A percentile compares a stretch with the other conserved stretches of the same genome.
phyloP scores from a whole-genome alignment of 2,329 filamentous ascomycete genomes.

The Xylariaceae sp. region DNA sequence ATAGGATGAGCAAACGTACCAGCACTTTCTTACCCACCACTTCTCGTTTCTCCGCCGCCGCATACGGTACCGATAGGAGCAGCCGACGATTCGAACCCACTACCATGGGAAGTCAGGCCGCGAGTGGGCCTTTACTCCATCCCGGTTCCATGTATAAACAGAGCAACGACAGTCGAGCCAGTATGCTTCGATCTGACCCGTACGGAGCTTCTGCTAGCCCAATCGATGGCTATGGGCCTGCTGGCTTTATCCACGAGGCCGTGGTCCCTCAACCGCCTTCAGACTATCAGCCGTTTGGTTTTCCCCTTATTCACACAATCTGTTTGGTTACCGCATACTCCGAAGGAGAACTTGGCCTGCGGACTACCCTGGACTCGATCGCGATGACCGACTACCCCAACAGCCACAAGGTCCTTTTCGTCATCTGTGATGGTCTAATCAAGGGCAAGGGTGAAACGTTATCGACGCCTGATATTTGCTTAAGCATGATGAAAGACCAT shows the following conservation, averaged over 20 bases:
- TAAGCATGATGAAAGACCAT: conserved; percentile 94
- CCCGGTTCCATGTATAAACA: conserved; percentile 70
- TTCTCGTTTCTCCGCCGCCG: conserved; percentile 88
- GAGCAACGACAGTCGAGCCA: conserved; percentile 58
- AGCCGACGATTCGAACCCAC: conserved; percentile 60
- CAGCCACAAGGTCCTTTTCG: conserved; percentile 94
- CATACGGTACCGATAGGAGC: conserved; percentile 70
- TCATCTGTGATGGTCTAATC: conserved; percentile 96
- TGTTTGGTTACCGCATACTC: conserved; percentile 97
- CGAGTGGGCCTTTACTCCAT: conserved; percentile 67
- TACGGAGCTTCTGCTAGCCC: conserved; percentile 51
- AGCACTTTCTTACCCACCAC: conserved; percentile 88
- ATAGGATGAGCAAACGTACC: conserved; percentile 72
- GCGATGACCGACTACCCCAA: conserved; percentile 98
- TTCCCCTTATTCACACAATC: conserved; percentile 87
- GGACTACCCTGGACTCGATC: conserved; percentile 92
- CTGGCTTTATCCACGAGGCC: conserved; percentile 92
- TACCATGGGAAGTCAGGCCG: conserved; percentile 90
- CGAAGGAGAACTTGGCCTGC: conserved; percentile 86
- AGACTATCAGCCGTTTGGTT: conserved; percentile 97
- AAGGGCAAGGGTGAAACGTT: conserved; percentile 86
- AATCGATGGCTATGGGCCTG: conserved; percentile 71
- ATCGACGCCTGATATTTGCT: conserved; percentile 83
- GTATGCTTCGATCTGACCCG: conserved; percentile 59
- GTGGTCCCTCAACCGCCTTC: conserved; percentile 94